These are phyloP conservation scores for Thelonectria olida DNA, from an alignment of 2,329 filamentous ascomycete species.

Conservation along the genomic window DNA sequence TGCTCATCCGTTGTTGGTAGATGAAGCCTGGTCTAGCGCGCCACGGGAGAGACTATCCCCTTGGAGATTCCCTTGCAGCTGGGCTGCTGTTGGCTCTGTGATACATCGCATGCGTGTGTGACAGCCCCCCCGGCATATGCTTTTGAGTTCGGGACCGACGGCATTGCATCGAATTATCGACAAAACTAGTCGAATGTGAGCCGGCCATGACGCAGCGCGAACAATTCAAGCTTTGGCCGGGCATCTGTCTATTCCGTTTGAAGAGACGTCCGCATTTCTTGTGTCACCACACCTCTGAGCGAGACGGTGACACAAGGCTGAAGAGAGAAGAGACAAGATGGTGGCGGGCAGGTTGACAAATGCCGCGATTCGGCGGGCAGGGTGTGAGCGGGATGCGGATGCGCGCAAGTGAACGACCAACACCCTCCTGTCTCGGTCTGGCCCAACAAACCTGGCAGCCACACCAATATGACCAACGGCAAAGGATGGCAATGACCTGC, in stretches of 20 bases:
- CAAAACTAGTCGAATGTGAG: not conserved
- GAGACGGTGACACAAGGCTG: not conserved
- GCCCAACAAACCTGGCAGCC: not conserved
- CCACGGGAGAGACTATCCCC: not conserved
- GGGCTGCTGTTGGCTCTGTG: slow-evolving; percentile 27
- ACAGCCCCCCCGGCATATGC: slow-evolving; percentile 18
- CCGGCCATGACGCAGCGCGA: not conserved
- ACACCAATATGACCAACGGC: not conserved
- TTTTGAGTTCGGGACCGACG: slow-evolving; percentile 3
- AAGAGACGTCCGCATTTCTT: not conserved
- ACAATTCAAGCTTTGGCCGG: not conserved
- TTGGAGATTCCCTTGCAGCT: not conserved
- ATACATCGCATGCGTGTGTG: slow-evolving; percentile 24
- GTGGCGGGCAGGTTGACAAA: not conserved
- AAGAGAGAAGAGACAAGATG: not conserved
- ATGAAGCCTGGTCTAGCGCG: slow-evolving; percentile 26
- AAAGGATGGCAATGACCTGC: not conserved
- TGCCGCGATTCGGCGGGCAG: slow-evolving; percentile 1
- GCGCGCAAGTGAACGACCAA: too few species aligned
- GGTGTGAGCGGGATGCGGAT: too few species aligned
- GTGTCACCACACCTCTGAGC: not conserved
- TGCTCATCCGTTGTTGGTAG: not conserved
- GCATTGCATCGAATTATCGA: not conserved
- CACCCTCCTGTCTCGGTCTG: too few species aligned
- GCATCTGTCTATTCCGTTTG: not conserved